Evolutionary conservation across 1,284 basidiomycete genomes (phyloP).

Genomic region (Tylopilus sp.): DNA sequence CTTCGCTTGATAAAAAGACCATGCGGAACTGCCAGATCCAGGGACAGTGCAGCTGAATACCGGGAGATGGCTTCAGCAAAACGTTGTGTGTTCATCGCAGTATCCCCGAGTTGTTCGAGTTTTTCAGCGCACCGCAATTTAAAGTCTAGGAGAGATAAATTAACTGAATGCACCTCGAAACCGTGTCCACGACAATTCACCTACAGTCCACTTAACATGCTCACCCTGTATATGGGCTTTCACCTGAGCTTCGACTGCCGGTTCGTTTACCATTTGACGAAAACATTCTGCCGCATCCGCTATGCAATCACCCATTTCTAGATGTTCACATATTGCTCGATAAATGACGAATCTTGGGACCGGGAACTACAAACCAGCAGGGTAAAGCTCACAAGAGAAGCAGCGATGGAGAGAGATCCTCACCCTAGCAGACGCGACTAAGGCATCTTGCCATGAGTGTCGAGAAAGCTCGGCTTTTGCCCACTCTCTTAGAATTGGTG

Average conservation of each 20-base stretch:
- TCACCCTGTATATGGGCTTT: neutral
- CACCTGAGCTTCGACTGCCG: neutral
- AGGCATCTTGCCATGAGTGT: neutral
- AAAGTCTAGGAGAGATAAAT: neutral
- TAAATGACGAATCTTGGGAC: neutral
- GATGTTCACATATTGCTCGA: neutral
- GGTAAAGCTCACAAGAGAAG: neutral
- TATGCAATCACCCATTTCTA: neutral
- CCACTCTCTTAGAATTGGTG: neutral
- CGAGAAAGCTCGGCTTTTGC: neutral
- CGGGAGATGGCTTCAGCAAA: conserved; percentile 1
- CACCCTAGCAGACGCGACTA: neutral
- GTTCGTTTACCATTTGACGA: neutral
- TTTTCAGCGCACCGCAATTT: neutral
- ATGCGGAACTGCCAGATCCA: neutral
- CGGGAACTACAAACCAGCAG: neutral
- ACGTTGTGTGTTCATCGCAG: neutral
- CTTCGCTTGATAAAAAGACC: conserved; percentile 8
- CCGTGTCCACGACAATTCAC: neutral
- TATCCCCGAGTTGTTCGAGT: neutral
- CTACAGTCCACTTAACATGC: neutral
- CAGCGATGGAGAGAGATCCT: neutral
- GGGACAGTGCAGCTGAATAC: conserved; percentile 2
- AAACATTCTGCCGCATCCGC: conserved; percentile 2
- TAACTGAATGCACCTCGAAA: neutral